These are phyloP conservation scores for Eimeria acervulina DNA, from an alignment of 169 alveolate species.

Conservation along the genomic window DNA sequence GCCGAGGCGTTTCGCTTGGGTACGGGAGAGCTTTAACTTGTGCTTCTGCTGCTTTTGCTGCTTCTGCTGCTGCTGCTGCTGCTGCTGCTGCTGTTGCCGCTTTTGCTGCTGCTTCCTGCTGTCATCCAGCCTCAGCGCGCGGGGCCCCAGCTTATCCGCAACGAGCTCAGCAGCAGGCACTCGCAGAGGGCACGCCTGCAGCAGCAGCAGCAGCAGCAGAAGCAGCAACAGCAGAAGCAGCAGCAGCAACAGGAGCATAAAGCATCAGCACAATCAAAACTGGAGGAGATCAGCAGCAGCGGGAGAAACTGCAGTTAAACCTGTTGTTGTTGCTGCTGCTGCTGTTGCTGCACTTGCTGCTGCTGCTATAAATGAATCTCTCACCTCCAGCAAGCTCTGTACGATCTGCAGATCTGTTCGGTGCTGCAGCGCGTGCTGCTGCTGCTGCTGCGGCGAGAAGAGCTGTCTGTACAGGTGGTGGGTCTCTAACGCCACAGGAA, in stretches of 20 bases:
- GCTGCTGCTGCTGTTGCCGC: constrained; percentile 32
- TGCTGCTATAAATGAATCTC: not conserved
- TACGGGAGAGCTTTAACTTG: constrained; percentile 67
- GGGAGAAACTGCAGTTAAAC: not conserved
- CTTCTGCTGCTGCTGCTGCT: constrained; percentile 63
- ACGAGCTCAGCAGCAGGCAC: constrained; percentile 75
- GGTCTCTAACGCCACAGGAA: constrained; percentile 19
- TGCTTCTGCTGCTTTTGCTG: not conserved
- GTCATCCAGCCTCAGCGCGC: constrained; percentile 70
- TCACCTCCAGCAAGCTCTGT: constrained; percentile 6
- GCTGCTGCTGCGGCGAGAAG: constrained; percentile 35
- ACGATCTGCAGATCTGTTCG: not conserved
- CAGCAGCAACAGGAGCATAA: constrained; percentile 6
- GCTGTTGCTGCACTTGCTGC: constrained; percentile 33
- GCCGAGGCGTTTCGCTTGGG: constrained; percentile 69
- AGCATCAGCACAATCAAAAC: not conserved
- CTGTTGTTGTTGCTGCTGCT: constrained; percentile 3
- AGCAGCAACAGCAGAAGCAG: constrained; percentile 11
- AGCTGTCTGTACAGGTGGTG: constrained; percentile 27
- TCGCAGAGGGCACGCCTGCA: constrained; percentile 75
- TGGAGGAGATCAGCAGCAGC: not conserved
- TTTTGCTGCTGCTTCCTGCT: constrained; percentile 39
- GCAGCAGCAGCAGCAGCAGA: constrained; percentile 64
- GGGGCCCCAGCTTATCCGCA: constrained; percentile 40
- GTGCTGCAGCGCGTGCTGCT: constrained; percentile 26